These are phyloP conservation scores for Chaetothyriales sp. DNA, from an alignment of 2,329 filamentous ascomycete genomes.

Conservation along the genomic window DNA sequence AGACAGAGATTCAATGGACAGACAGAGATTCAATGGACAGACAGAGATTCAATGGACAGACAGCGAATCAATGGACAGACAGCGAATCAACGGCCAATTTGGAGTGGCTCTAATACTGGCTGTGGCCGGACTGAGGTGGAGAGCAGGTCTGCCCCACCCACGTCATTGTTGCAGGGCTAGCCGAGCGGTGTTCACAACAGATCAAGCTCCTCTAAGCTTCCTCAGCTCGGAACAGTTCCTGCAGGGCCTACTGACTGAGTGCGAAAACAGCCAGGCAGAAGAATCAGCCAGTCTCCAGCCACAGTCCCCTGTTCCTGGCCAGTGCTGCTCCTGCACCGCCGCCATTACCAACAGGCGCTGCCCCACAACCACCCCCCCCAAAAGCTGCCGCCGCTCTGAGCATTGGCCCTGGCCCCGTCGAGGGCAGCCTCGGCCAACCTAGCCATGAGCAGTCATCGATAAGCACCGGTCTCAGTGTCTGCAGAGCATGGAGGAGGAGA, in stretches of 20 bases:
- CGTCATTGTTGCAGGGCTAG: not conserved
- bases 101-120: not conserved
- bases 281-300: not conserved
- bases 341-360: not conserved
- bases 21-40: not conserved
- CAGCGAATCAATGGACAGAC: not conserved
- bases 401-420: not conserved
- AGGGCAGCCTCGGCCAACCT: slow-evolving; percentile 14
- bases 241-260: too few species aligned
- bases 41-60: too few species aligned
- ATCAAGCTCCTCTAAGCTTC: not conserved
- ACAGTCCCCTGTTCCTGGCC: not conserved
- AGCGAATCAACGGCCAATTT: not conserved
- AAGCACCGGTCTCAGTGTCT: slow-evolving; percentile 33
- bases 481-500: slow-evolving; percentile 57
- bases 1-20: too few species aligned
- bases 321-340: not conserved
- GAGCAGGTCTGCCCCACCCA: not conserved
- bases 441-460: slow-evolving; percentile 32
- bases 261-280: not conserved
- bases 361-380: not conserved
- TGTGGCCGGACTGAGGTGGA: not conserved
- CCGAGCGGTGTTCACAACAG: not conserved
- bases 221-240: not conserved
- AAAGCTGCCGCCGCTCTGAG: not conserved